Conservation (phyloP, 1,139 yeast species). For the Tardiomyces blankii region DNA sequence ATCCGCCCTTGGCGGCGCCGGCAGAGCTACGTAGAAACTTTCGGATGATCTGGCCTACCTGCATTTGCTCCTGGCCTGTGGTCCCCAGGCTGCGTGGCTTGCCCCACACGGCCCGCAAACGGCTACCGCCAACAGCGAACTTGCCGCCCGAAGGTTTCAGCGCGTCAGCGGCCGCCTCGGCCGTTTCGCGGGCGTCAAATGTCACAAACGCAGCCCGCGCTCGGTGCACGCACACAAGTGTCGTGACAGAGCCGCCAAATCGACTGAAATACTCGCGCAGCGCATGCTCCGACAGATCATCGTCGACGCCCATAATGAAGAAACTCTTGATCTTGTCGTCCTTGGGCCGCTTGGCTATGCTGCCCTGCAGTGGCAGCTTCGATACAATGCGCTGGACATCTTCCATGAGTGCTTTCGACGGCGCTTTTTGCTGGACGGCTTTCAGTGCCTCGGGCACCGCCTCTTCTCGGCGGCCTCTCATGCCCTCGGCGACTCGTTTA, state of each 20-base stretch:
- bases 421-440: constrained; percentile 6
- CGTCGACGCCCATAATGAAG: constrained; percentile 62
- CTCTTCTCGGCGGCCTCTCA: constrained; percentile 2
- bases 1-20: neutral
- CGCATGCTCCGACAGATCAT: constrained; percentile 53
- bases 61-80: constrained; percentile 26
- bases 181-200: constrained; percentile 38
- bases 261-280: constrained; percentile 39
- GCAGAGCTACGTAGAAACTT: constrained; percentile 37
- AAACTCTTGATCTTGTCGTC: constrained; percentile 32
- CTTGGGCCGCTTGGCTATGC: constrained; percentile 35
- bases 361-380: constrained; percentile 48
- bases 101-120: constrained; percentile 55
- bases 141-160: constrained; percentile 26
- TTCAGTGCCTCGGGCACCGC: constrained; percentile 10
- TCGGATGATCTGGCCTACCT: constrained; percentile 31
- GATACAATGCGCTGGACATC: constrained; percentile 41
- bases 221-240: constrained; percentile 43
- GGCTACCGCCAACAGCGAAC: constrained; percentile 34
- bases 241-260: constrained; percentile 33
- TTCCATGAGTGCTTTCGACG: constrained; percentile 18
- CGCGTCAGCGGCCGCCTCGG: constrained; percentile 41
- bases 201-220: constrained; percentile 59
- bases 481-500: constrained; percentile 28
- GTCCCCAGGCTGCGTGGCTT: neutral